Conservation (phyloP, 352 stramenopile species). For the Thalassiosira ordinaria region DNA sequence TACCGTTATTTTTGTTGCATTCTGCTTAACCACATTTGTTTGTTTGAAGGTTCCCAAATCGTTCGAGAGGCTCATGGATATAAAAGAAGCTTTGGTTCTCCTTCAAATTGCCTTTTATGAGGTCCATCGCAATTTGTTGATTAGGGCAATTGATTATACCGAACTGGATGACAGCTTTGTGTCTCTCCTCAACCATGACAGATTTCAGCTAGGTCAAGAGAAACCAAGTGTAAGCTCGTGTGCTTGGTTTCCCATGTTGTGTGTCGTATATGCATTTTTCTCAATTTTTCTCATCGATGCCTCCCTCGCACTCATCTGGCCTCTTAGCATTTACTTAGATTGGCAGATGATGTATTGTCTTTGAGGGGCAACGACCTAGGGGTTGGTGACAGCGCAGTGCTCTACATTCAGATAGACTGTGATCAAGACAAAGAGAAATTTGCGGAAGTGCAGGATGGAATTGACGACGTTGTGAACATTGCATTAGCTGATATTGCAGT, state of each 20-base stretch:
- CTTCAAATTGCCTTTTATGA: conserved; percentile 40
- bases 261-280: too few species aligned
- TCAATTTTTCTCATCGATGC: too few species aligned
- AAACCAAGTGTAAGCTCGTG: too few species aligned
- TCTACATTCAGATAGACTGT: conserved; percentile 45
- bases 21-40: too few species aligned
- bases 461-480: background rate
- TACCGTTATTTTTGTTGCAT: too few species aligned
- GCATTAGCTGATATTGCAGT: background rate
- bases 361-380: conserved; percentile 34
- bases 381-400: conserved; percentile 28
- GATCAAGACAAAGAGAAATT: conserved; percentile 13
- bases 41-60: conserved; percentile 19
- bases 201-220: too few species aligned
- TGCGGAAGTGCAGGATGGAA: conserved; percentile 4
- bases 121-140: conserved; percentile 35
- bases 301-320: too few species aligned
- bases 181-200: too few species aligned
- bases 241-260: too few species aligned
- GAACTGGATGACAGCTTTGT: too few species aligned
- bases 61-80: conserved; percentile 23
- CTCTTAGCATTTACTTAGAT: too few species aligned
- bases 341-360: conserved; percentile 37
- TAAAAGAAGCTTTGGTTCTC: conserved; percentile 22
- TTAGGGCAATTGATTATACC: too few species aligned